Percentiles rank a stretch among this genome's conserved stretches.
Evolutionary conservation across 345 rosid genomes (phyloP).

Genomic region (Aquilaria sinensis): DNA sequence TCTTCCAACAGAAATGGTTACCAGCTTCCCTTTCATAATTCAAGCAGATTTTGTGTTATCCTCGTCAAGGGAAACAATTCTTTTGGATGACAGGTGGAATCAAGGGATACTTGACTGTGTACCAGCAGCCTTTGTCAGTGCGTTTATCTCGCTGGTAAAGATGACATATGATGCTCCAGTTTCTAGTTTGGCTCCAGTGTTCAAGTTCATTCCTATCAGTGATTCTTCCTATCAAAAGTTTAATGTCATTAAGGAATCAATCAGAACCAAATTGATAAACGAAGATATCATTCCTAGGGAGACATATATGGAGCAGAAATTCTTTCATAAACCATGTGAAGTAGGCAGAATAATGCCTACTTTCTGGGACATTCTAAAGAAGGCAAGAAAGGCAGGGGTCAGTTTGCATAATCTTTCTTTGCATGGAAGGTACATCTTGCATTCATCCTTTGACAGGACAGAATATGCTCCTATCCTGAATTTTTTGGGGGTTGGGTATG

Average conservation of each 20-base stretch:
- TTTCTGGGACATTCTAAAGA: conserved; percentile 51
- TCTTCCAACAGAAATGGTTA: conserved; percentile 78
- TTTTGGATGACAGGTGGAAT: conserved; percentile 62
- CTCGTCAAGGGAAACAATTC: conserved; percentile 69
- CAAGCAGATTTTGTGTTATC: conserved; percentile 67
- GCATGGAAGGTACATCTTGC: conserved; percentile 40
- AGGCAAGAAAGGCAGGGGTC: conserved; percentile 40
- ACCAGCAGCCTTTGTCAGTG: conserved; percentile 50
- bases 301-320: conserved; percentile 41
- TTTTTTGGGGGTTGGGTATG: conserved; percentile 42
- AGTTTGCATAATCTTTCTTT: conserved; percentile 58
- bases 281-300: conserved; percentile 55
- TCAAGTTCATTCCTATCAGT: conserved; percentile 53
- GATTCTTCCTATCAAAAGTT: conserved; percentile 26
- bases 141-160: conserved; percentile 46
- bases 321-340: conserved; percentile 51
- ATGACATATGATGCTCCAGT: conserved; percentile 38
- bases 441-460: conserved; percentile 35
- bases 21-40: conserved; percentile 56
- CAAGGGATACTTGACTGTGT: conserved; percentile 69
- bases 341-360: conserved; percentile 51
- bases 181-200: conserved; percentile 40
- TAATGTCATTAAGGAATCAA: conserved; percentile 36
- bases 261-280: conserved; percentile 27
- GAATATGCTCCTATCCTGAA: conserved; percentile 31